A percentile compares a stretch with the other conserved stretches of the same genome.
phyloP scores from a whole-genome alignment of 2,329 filamentous ascomycete species.

The Didymella pomorum region DNA sequence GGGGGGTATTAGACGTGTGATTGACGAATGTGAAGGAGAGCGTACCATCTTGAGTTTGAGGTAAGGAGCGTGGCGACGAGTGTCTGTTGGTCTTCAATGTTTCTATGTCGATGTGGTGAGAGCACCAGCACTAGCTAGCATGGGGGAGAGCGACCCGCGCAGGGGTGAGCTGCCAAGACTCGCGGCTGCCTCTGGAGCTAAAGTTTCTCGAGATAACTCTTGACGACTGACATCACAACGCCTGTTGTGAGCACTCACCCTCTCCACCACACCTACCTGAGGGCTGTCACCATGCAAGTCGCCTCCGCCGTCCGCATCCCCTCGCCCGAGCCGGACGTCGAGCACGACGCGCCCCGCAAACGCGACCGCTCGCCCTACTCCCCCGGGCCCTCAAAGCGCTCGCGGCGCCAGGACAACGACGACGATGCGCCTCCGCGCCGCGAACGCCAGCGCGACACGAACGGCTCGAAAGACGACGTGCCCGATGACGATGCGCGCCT shows the following conservation, averaged over 20 bases:
- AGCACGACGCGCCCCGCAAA: conserved; percentile 57
- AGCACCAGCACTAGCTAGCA: not conserved
- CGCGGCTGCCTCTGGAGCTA: conserved; percentile 24
- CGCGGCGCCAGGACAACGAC: conserved; percentile 39
- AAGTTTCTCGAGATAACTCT: conserved; percentile 36
- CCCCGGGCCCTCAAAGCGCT: conserved; percentile 47
- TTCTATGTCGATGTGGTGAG: conserved; percentile 18
- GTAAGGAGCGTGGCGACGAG: conserved; percentile 22
- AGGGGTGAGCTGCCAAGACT: conserved; percentile 18
- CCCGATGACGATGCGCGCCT: conserved; percentile 47
- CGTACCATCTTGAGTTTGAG: conserved; percentile 17
- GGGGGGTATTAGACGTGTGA: conserved; percentile 20
- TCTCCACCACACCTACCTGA: not conserved
- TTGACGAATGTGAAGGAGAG: not conserved
- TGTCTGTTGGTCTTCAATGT: conserved; percentile 12
- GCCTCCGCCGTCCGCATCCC: conserved; percentile 65
- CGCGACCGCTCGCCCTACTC: conserved; percentile 63
- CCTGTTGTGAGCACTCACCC: not conserved
- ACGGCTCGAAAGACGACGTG: conserved; percentile 23
- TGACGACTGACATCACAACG: conserved; percentile 17
- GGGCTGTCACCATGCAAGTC: conserved; percentile 43
- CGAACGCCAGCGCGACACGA: conserved; percentile 68
- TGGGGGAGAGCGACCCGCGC: not conserved
- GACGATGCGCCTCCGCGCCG: conserved; percentile 49
- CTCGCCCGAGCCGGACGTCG: conserved; percentile 59